These are phyloP conservation scores for Tagetes patula DNA, from an alignment of 129 eudicot species.

Conservation along the genomic window DNA sequence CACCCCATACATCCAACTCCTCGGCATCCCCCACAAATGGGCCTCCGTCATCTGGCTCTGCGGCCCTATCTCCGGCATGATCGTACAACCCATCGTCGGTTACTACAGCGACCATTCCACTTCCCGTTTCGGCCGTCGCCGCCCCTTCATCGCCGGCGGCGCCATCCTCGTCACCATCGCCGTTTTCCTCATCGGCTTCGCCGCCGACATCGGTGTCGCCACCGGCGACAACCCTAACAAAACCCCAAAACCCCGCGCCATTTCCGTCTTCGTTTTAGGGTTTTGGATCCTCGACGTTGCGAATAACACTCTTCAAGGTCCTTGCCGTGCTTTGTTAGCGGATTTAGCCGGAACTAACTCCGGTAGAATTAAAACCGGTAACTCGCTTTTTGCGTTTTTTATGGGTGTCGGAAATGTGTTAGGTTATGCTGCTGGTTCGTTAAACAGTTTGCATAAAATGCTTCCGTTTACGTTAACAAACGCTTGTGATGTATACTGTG, in stretches of 20 bases:
- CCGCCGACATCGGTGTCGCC: constrained; percentile 47
- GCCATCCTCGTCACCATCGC: constrained; percentile 38
- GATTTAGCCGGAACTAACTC: constrained; percentile 43
- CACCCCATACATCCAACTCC: constrained; percentile 61
- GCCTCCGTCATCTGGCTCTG: constrained; percentile 62
- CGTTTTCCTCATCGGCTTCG: constrained; percentile 52
- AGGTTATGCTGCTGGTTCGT: constrained; percentile 66
- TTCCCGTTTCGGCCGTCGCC: constrained; percentile 53
- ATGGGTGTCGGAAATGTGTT: constrained; percentile 73
- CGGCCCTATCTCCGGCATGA: constrained; percentile 66
- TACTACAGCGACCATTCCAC: constrained; percentile 50
- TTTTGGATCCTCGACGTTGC: constrained; percentile 66
- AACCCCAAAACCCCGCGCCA: constrained; percentile 37
- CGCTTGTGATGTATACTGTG: constrained; percentile 69
- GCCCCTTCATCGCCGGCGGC: constrained; percentile 51
- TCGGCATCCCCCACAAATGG: constrained; percentile 58
- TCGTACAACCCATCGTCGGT: constrained; percentile 63
- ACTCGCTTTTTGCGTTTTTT: constrained; percentile 60
- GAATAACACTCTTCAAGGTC: constrained; percentile 60
- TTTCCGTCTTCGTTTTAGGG: constrained; percentile 47
- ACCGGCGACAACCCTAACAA: constrained; percentile 34
- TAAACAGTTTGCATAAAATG: constrained; percentile 20
- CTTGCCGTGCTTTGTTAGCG: constrained; percentile 62
- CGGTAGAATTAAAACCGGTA: constrained; percentile 30
- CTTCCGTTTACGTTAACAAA: constrained; percentile 54